Conservation (phyloP, 306 rosid genomes). For the Malus orientalis region DNA sequence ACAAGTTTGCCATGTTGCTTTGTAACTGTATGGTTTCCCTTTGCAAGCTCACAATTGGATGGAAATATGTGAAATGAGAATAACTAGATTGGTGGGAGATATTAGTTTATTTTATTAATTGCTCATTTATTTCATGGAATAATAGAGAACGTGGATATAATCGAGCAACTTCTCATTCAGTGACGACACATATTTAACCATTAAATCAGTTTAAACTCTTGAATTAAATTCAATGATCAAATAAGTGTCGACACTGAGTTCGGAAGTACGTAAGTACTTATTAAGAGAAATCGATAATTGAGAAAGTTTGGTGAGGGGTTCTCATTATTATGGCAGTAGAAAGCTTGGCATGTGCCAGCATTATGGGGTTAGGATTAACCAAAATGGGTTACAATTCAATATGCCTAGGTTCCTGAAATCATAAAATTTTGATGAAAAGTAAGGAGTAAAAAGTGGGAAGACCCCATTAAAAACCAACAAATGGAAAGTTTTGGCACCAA, state of each 20-base stretch:
- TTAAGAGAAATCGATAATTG: background rate
- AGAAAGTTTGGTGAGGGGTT: conserved; percentile 7
- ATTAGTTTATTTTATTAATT: background rate
- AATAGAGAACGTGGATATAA: background rate
- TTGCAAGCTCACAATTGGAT: background rate
- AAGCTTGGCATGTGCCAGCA: background rate
- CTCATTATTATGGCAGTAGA: background rate
- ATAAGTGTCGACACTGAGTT: no score
- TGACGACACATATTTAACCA: no score
- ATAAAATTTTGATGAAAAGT: background rate
- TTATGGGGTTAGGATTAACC: conserved; percentile 1
- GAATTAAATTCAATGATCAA: no score
- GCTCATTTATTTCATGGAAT: no score
- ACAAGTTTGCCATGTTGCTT: conserved; percentile 19
- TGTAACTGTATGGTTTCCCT: background rate
- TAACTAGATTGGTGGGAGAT: background rate
- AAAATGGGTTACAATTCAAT: background rate
- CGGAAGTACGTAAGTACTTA: no score
- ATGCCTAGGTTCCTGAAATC: background rate
- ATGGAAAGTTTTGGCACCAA: background rate
- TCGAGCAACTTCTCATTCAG: no score
- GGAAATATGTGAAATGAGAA: background rate
- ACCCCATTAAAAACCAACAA: background rate
- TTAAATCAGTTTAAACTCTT: background rate
- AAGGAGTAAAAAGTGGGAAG: background rate